These are phyloP conservation scores for Leishmania mexicana DNA, from an alignment of 208 protist genomes.

Conservation along the genomic window DNA sequence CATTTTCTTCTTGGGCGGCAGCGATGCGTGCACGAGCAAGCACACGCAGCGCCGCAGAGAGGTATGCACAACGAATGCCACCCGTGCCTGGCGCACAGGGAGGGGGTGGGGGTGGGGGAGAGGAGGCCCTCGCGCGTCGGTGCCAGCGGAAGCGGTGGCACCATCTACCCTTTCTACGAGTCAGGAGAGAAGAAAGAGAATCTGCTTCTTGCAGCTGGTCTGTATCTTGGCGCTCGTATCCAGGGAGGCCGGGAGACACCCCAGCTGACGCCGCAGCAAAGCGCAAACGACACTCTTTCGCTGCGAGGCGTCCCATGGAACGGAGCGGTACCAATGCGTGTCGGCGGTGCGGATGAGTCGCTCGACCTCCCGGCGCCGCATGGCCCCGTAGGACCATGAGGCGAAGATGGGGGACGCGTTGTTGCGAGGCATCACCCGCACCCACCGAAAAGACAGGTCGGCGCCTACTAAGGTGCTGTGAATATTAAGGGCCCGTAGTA, in stretches of 20 bases:
- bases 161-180: background rate
- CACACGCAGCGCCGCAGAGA: background rate
- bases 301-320: slow-evolving; percentile 29
- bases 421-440: slow-evolving; percentile 38
- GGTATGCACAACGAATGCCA: background rate
- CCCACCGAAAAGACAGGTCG: slow-evolving; percentile 43
- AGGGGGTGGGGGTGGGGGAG: no score
- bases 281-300: slow-evolving; percentile 41
- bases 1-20: background rate
- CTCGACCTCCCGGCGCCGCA: slow-evolving; percentile 31
- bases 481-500: slow-evolving; percentile 33
- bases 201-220: slow-evolving; percentile 46
- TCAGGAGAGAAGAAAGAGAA: slow-evolving; percentile 47
- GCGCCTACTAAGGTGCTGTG: slow-evolving; percentile 44
- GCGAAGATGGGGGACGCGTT: slow-evolving; percentile 31
- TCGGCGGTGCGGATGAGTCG: slow-evolving; percentile 23
- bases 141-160: background rate
- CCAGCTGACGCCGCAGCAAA: slow-evolving; percentile 48
- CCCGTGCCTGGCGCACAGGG: background rate
- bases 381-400: slow-evolving; percentile 42
- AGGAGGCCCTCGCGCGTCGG: background rate
- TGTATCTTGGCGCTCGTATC: slow-evolving; percentile 11
- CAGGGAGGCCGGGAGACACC: slow-evolving; percentile 14
- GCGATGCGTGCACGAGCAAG: background rate
- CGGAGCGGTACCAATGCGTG: slow-evolving; percentile 36